A percentile compares a stretch with the other conserved stretches of the same genome.
Conservation (phyloP, 1,284 basidiomycete genomes). For the Rhodotorula sp. region DNA sequence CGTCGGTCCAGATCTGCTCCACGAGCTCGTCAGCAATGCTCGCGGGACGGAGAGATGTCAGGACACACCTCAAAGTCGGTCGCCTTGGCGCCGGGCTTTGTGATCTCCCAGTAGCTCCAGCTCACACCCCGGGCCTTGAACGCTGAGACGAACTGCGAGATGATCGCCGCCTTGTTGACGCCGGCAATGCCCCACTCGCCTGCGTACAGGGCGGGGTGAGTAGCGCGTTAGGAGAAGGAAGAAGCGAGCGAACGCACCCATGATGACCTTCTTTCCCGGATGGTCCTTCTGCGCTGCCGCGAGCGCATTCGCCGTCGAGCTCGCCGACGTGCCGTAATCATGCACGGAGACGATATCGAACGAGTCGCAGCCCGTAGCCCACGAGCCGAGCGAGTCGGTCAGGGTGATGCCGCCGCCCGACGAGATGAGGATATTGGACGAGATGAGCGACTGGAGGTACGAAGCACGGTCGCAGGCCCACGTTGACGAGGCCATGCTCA, state of each 20-base stretch:
- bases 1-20: conserved; percentile 40
- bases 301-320: conserved; percentile 45
- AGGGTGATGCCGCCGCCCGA: conserved; percentile 51
- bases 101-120: conserved; percentile 46
- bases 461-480: conserved; percentile 52
- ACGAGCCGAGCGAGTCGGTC: conserved; percentile 49
- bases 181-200: conserved; percentile 52
- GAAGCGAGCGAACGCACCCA: conserved; percentile 9
- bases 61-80: conserved; percentile 41
- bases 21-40: neutral
- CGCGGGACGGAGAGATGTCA: neutral
- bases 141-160: conserved; percentile 47
- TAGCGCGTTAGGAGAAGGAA: neutral
- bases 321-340: conserved; percentile 51
- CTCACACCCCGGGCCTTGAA: conserved; percentile 46
- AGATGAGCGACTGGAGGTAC: conserved; percentile 49
- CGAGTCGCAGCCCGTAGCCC: conserved; percentile 48
- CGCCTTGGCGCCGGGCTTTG: conserved; percentile 38
- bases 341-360: conserved; percentile 52
- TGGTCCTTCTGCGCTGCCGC: conserved; percentile 9
- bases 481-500: conserved; percentile 41
- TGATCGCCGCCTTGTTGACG: conserved; percentile 48
- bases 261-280: conserved; percentile 45
- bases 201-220: neutral
- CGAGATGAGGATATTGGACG: conserved; percentile 17